Evolutionary conservation across 257 asterid genomes (phyloP).

Genomic region (Echites panduratus): DNA sequence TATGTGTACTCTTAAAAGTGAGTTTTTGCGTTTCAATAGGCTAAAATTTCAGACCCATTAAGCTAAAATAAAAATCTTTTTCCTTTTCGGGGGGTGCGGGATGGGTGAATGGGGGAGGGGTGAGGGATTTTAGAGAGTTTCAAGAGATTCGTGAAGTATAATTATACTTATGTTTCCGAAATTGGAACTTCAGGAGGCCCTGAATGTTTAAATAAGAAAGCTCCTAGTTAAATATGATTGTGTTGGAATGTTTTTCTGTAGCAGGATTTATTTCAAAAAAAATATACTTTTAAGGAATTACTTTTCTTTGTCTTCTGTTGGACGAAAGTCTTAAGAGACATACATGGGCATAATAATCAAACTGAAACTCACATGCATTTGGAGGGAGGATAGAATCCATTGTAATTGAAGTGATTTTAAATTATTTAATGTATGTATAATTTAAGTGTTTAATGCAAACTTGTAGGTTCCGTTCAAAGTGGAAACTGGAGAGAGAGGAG

Average conservation of each 20-base stretch:
- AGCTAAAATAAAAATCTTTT: background rate
- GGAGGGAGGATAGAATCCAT: background rate
- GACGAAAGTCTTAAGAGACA: background rate
- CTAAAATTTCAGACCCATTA: background rate
- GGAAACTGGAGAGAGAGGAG: too few relatives aligned
- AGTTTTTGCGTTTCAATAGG: background rate
- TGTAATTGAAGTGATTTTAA: background rate
- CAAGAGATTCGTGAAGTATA: background rate
- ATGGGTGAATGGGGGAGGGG: background rate
- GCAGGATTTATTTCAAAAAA: background rate
- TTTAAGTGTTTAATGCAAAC: too few relatives aligned
- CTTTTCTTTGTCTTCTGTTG: background rate
- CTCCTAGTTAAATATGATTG: background rate
- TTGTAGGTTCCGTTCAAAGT: too few relatives aligned
- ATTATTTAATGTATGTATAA: too few relatives aligned
- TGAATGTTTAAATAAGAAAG: background rate
- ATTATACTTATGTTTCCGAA: background rate
- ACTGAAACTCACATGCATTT: background rate
- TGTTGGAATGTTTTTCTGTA: background rate
- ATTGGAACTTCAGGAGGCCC: background rate
- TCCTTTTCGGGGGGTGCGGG: too few relatives aligned
- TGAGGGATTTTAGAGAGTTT: too few relatives aligned
- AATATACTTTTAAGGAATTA: too few relatives aligned
- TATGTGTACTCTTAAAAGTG: background rate
- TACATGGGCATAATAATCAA: background rate